A percentile compares a stretch with the other conserved stretches of the same genome.
These are phyloP conservation scores for Solanum microdontum DNA, from an alignment of 257 asterid species.

Conservation along the genomic window DNA sequence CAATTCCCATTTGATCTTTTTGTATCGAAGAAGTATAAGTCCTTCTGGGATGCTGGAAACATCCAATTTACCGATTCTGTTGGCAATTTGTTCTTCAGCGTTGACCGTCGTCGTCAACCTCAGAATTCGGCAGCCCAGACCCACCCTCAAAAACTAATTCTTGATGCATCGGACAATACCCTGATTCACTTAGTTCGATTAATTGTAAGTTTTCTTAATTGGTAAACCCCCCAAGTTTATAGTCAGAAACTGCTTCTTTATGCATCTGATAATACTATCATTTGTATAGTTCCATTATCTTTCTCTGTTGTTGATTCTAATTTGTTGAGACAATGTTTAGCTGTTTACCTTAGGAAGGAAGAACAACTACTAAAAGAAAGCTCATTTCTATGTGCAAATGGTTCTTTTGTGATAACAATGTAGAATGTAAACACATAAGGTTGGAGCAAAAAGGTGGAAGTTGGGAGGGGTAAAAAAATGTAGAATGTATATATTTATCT, in stretches of 20 bases:
- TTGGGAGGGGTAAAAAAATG: not conserved
- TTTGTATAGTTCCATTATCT: slow-evolving; percentile 24
- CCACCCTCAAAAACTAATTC: slow-evolving; percentile 22
- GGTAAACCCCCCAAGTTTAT: not conserved
- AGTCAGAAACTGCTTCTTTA: slow-evolving; percentile 36
- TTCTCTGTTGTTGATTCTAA: not conserved
- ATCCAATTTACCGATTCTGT: slow-evolving; percentile 49
- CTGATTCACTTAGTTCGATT: slow-evolving; percentile 41
- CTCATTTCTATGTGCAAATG: not conserved
- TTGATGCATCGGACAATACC: slow-evolving; percentile 48
- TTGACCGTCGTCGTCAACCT: slow-evolving; percentile 27
- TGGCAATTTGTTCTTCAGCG: slow-evolving; percentile 48
- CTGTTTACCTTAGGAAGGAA: not conserved
- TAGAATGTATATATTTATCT: not conserved
- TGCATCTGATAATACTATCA: slow-evolving; percentile 40
- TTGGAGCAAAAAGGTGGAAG: not conserved
- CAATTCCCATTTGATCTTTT: slow-evolving; percentile 69
- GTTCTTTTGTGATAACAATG: not conserved
- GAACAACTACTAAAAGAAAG: not conserved
- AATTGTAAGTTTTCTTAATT: slow-evolving; percentile 23
- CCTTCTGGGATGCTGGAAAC: slow-evolving; percentile 23
- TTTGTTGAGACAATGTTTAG: not conserved
- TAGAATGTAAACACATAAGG: not conserved
- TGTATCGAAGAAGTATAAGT: slow-evolving; percentile 44
- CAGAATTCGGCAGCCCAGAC: slow-evolving; percentile 5